Evolutionary conservation across 2,329 filamentous ascomycete species (phyloP).

Genomic region (Botrytis fragariae): DNA sequence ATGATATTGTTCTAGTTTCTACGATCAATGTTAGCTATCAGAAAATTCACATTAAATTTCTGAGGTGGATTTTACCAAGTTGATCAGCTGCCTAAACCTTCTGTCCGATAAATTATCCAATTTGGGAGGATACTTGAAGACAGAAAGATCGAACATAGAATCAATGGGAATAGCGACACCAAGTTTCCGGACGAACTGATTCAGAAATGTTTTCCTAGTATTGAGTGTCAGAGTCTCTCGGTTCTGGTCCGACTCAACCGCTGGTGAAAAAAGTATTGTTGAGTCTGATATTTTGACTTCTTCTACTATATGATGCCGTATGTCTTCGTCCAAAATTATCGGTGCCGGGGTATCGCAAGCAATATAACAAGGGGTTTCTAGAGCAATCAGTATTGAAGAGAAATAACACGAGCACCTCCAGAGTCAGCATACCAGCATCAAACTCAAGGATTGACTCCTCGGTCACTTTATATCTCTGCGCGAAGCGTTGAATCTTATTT

Average conservation of each 20-base stretch:
- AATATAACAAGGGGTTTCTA: neutral
- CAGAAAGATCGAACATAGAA: rapidly evolving
- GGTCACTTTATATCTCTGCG: neutral
- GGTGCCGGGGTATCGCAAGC: neutral
- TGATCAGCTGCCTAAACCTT: too few species aligned
- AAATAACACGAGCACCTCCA: neutral
- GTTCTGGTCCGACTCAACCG: too few species aligned
- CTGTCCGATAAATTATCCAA: too few species aligned
- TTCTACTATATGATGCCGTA: neutral
- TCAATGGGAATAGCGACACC: rapidly evolving
- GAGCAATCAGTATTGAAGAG: neutral
- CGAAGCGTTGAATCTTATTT: neutral
- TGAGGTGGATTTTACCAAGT: too few species aligned
- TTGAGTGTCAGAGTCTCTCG: neutral
- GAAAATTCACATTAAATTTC: too few species aligned
- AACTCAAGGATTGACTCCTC: neutral
- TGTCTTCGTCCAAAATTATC: neutral
- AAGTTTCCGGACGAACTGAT: rapidly evolving
- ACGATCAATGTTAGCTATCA: neutral
- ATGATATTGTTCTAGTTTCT: neutral
- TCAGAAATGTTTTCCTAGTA: neutral
- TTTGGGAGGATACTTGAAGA: neutral
- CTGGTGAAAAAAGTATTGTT: rapidly evolving
- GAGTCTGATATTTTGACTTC: neutral
- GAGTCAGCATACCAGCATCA: neutral